Base-by-base conservation (phyloP, 2,329 filamentous ascomycete species). In the Exophiala spinifera region DNA sequence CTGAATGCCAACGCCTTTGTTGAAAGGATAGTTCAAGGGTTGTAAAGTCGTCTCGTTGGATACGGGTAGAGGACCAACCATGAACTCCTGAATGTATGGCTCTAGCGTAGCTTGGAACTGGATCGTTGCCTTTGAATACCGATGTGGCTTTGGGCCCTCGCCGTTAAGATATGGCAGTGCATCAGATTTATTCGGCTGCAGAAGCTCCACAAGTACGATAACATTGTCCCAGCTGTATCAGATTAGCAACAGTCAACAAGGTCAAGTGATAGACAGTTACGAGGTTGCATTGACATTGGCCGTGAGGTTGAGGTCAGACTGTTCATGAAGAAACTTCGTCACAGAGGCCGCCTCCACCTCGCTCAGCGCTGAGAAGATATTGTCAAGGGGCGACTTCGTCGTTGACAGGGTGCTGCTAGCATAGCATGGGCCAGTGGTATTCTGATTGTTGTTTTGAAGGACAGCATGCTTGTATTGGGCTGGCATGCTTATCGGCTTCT, bases 41-140 rank as follows among this genome's bases (percentile, higher is more conserved):
- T 71, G 59, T 15, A 74, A 63, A 11, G 60, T 71, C 2, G 75
- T 76, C 20, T 68, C 59, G 17, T 59, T 46, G 7, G 63, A 66
- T 3, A 79, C 68, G 1, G 77, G 78, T 3, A 80, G 69, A 2
- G 78, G 77, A 0, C 77, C 76, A 36, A 79, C 70, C 67, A 76
- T 75, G 52, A 76, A 70, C 46, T 76, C 75, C 43, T 58, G 49
- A 3, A 51, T 49, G 44, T 51, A 48, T 2, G 56, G 56, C 17
- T 54, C 55, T 25, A 23, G 45, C 28, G 53, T 56, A 10, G 39
- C 44, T 19, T 53, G 56, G 19, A 59, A 42, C 43, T 53, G 51
- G 43, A 81, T 71, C 51, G 78, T 72, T 1, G 69, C 76, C 20
- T 75, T 67, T 23, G 77, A 77, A 63, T 75, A 79, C 15, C 72